Conservation (phyloP, 768 basidiomycete genomes). For the Lanmaoa rubissima region DNA sequence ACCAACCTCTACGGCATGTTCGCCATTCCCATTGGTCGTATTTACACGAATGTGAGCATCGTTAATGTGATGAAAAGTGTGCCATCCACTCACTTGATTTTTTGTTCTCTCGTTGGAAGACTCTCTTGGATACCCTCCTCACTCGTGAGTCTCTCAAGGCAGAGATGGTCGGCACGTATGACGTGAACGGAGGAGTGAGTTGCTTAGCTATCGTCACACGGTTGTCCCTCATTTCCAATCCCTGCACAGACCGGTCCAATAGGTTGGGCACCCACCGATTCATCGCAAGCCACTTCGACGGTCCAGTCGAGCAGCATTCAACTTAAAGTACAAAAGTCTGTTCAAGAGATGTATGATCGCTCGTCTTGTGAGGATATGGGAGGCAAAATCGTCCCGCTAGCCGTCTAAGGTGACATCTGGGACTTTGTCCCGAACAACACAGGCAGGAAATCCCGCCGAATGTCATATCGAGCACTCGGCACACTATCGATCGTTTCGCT, state of each 20-base stretch:
- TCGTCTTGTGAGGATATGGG: background rate
- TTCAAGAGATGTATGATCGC: background rate
- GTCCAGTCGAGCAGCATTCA: background rate
- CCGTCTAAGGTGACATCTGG: background rate
- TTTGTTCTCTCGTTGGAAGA: background rate
- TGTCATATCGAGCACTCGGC: background rate
- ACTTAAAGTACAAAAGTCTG: background rate
- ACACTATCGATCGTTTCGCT: too few relatives aligned
- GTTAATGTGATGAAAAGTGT: background rate
- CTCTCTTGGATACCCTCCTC: constrained; percentile 11
- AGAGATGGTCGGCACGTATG: background rate
- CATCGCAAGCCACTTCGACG: too few relatives aligned
- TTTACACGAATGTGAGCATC: background rate
- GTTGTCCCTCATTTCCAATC: background rate
- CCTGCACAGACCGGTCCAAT: background rate
- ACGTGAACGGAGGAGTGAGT: background rate
- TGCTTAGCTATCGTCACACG: too few relatives aligned
- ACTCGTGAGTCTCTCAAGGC: constrained; percentile 6
- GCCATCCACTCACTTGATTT: background rate
- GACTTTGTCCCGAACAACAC: too few relatives aligned
- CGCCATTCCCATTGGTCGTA: background rate
- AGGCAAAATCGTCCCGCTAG: background rate
- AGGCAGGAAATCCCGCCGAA: too few relatives aligned
- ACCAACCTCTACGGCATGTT: background rate
- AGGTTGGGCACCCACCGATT: background rate